Base-by-base conservation (phyloP, 2,329 filamentous ascomycete species). In the Talaromyces funiculosus region DNA sequence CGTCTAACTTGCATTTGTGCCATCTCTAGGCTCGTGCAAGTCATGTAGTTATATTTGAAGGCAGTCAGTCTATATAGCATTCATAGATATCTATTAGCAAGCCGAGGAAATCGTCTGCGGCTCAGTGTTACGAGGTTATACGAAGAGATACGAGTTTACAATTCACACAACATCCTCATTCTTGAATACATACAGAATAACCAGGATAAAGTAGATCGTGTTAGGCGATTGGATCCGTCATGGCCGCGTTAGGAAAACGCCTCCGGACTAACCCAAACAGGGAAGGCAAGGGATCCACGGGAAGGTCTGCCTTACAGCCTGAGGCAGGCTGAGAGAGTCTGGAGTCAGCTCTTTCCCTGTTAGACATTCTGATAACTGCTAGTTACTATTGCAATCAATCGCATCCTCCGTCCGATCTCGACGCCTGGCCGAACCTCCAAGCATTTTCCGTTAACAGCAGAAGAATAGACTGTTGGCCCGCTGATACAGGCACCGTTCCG, bases 281-380 rank as follows among this genome's bases (percentile, higher is more conserved):
- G 20, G 10, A 40, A 40, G 12, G 51, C 9, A 24, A 14, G 24
- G 31, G 35, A 38, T 53, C 51, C 51, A 38, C 31, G 6, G 2
- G 1, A 54, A 35, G n/a, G n/a, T n/a, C n/a, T 22, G 51, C 51
- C 51, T 54, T 38, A 40, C 12, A 33, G 51, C 51, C 51, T 54
- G 33, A 54, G 51, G 51, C 51, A 54, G 51, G 14, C 51, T 29
- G 20, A 38, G 51, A 38, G 49, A 24, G 51, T 38, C 51, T 53
- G 51, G 51, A 53, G 29, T 53, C 51, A 3, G 33, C 51, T 54
- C 51, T 8, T 54, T 54, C 51, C 35, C 33, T 35, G 33, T 54
- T 26, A 22, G 51, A 38, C 51, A 40, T 24, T 54, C 29, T 33
- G 43, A 47, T 47, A 47, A 22, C 22, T 26, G 10, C 42, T 45